Conservation (phyloP, 352 stramenopile genomes). For the Phytophthora macrochlamydospora region DNA sequence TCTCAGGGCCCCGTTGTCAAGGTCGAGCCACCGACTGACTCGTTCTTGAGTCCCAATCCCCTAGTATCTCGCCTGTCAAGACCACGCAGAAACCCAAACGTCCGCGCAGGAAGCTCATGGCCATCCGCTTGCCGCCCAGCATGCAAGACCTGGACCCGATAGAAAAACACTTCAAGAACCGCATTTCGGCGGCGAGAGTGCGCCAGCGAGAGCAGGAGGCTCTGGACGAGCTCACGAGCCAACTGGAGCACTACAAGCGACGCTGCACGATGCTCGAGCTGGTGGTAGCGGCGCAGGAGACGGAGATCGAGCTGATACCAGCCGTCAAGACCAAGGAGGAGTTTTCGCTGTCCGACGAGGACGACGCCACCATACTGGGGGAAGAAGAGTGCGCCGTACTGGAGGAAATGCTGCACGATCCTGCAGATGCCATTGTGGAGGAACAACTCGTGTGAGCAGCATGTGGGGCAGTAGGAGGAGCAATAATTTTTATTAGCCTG, state of each 20-base stretch:
- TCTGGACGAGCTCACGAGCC: slow-evolving; percentile 43
- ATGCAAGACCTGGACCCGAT: slow-evolving; percentile 37
- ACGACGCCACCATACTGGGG: slow-evolving; percentile 17
- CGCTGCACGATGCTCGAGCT: slow-evolving; percentile 46
- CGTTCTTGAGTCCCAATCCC: not conserved
- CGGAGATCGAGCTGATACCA: slow-evolving; percentile 23
- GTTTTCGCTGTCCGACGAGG: not conserved
- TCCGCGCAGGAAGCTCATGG: slow-evolving; percentile 49
- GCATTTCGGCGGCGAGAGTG: slow-evolving; percentile 45
- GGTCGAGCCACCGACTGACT: too few relatives aligned
- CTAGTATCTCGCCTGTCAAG: not conserved
- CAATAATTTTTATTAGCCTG: too few relatives aligned
- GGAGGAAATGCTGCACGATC: slow-evolving; percentile 21
- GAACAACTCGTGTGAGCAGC: not conserved
- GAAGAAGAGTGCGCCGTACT: slow-evolving; percentile 39
- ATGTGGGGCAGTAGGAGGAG: too few relatives aligned
- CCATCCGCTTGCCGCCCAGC: slow-evolving; percentile 51
- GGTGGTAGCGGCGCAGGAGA: slow-evolving; percentile 16
- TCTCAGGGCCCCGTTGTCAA: too few relatives aligned
- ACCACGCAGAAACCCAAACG: slow-evolving; percentile 3
- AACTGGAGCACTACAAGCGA: slow-evolving; percentile 37
- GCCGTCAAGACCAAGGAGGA: slow-evolving; percentile 10
- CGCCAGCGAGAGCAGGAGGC: slow-evolving; percentile 58
- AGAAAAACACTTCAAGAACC: slow-evolving; percentile 65
- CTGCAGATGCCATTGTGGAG: not conserved